Evolutionary conservation across 176 grass and related monocot species (phyloP).

Genomic region (Triticum aestivum): IWGSC_CS_RefSeq_v2.1 NC_057794.1:100024549-100025048

Average conservation of each 20-base stretch:
- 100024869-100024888: background rate
- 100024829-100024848: background rate
- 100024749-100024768: too few species aligned
- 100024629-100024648: background rate
- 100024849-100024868: background rate
- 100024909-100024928: background rate
- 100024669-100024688: background rate
- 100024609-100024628: background rate
- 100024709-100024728: background rate
- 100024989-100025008: background rate
- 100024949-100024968: background rate
- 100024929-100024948: background rate
- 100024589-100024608: background rate
- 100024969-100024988: background rate
- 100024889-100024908: background rate
- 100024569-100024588: background rate
- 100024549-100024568: background rate
- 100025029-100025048: background rate
- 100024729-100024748: background rate
- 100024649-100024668: background rate
- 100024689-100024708: background rate
- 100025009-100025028: background rate
- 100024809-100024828: background rate
- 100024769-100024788: background rate
- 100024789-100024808: background rate